phyloP scores from a whole-genome alignment of 257 asterid genomes.

The Mentha longifolia region DNA sequence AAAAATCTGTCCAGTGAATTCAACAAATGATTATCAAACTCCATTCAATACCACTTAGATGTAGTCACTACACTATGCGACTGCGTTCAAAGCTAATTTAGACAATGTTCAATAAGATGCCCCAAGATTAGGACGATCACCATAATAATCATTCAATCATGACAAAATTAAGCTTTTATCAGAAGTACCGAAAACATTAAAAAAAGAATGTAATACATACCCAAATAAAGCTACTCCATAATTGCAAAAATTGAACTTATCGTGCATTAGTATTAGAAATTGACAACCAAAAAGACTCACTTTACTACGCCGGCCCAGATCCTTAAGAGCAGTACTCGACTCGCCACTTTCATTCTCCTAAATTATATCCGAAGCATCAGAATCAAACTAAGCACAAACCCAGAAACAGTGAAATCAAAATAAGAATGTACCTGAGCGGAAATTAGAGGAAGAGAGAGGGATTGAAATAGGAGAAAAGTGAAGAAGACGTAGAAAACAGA shows the following conservation, averaged over 20 bases:
- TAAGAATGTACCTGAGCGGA: constrained; percentile 38
- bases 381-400: constrained; percentile 7
- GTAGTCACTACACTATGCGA: background rate
- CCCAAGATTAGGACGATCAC: background rate
- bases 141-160: background rate
- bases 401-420: background rate
- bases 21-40: background rate
- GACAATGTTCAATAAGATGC: background rate
- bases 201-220: background rate
- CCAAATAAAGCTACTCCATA: background rate
- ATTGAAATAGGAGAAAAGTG: constrained; percentile 28
- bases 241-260: background rate
- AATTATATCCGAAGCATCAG: constrained; percentile 10
- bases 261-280: background rate
- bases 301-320: constrained; percentile 80
- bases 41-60: background rate
- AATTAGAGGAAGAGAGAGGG: constrained; percentile 27
- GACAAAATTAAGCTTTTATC: background rate
- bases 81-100: background rate
- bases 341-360: constrained; percentile 56
- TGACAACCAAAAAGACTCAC: constrained; percentile 42
- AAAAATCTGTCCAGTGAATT: constrained; percentile 53
- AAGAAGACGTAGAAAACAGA: constrained; percentile 21
- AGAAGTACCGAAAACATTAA: background rate
- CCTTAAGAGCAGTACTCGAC: constrained; percentile 39